Percentiles rank a stretch among this genome's conserved stretches.
Conservation (phyloP, 2,329 filamentous ascomycete species). For the Lecanicillium sp. region DNA sequence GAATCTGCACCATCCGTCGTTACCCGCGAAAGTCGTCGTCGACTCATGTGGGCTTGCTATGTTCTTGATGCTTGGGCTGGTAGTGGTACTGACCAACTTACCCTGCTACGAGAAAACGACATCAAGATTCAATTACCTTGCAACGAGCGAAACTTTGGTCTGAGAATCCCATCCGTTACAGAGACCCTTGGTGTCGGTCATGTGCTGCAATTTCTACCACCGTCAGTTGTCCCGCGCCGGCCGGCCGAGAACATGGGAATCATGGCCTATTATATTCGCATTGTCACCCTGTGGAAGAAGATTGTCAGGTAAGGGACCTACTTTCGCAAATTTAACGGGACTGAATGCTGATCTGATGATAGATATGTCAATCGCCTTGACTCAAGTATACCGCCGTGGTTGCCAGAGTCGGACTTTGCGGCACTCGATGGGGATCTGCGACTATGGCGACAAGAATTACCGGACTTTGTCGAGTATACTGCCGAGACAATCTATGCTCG, state of each 20-base stretch:
- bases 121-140: constrained; percentile 32
- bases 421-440: constrained; percentile 30
- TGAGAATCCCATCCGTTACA: constrained; percentile 30
- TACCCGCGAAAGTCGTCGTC: constrained; percentile 27
- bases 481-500: constrained; percentile 36
- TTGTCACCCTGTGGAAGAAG: constrained; percentile 31
- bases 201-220: constrained; percentile 29
- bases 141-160: constrained; percentile 32
- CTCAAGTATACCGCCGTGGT: constrained; percentile 30
- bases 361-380: constrained; percentile 33
- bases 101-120: constrained; percentile 28
- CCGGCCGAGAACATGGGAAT: constrained; percentile 34
- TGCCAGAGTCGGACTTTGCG: constrained; percentile 33
- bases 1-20: constrained; percentile 24
- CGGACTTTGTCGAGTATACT: constrained; percentile 34
- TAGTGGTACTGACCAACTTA: constrained; percentile 29
- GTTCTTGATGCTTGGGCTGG: constrained; percentile 32
- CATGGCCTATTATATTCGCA: constrained; percentile 34
- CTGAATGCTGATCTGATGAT: background rate
- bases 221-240: constrained; percentile 28
- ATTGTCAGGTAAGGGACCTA: constrained; percentile 22
- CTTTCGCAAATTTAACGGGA: constrained; percentile 10
- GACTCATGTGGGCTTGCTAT: constrained; percentile 34
- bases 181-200: constrained; percentile 32
- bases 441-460: constrained; percentile 32